Evolutionary conservation across 2,329 filamentous ascomycete species (phyloP).

Genomic region (Stemphylium beticola): DNA sequence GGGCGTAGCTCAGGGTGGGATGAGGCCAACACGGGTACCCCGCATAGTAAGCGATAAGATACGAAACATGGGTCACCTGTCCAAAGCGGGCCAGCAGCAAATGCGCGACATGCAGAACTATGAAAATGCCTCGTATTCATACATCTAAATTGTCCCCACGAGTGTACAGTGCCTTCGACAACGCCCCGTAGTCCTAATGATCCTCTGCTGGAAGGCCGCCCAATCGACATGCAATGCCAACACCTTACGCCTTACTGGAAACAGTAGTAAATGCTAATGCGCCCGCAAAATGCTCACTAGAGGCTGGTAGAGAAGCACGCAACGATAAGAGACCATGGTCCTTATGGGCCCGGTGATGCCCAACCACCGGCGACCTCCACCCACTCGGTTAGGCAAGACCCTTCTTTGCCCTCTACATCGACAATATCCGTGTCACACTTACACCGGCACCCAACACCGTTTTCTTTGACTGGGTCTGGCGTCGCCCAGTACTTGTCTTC

Average conservation of each 20-base stretch:
- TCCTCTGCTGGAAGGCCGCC: conserved; percentile 12
- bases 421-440: conserved; percentile 97
- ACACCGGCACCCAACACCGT: conserved; percentile 95
- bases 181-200: conserved; percentile 16
- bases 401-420: conserved; percentile 96
- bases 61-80: conserved; percentile 12
- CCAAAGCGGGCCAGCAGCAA: neutral
- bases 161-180: conserved; percentile 7
- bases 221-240: conserved; percentile 27
- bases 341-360: conserved; percentile 61
- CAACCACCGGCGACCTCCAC: conserved; percentile 96
- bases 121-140: conserved; percentile 9
- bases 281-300: conserved; percentile 29
- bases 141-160: conserved; percentile 2
- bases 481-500: conserved; percentile 97
- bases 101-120: neutral
- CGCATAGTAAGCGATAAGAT: conserved; percentile 19
- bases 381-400: conserved; percentile 94
- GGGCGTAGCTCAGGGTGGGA: conserved; percentile 10
- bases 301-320: conserved; percentile 23
- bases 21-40: conserved; percentile 11
- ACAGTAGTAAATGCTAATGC: conserved; percentile 23
- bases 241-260: conserved; percentile 29
- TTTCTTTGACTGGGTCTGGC: conserved; percentile 87
- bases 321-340: conserved; percentile 15